A percentile compares a stretch with the other conserved stretches of the same genome.
These are phyloP conservation scores for Didymella lethalis DNA, from an alignment of 2,329 filamentous ascomycete genomes.

Conservation along the genomic window DNA sequence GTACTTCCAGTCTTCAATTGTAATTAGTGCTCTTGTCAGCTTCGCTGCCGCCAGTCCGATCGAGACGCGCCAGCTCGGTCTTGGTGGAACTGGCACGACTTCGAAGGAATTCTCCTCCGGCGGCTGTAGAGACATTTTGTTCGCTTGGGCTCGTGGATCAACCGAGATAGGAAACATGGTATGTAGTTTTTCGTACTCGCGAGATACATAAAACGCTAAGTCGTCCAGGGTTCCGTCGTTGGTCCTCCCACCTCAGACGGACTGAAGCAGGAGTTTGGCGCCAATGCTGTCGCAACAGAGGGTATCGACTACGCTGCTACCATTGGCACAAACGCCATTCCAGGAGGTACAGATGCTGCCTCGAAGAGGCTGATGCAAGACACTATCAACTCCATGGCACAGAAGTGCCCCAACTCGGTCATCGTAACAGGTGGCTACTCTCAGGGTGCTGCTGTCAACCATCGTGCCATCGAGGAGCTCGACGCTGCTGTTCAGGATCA, in stretches of 20 bases:
- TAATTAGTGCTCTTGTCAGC: slow-evolving; percentile 32
- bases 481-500: slow-evolving; percentile 37
- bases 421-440: slow-evolving; percentile 46
- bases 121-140: slow-evolving; percentile 54
- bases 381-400: slow-evolving; percentile 37
- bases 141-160: slow-evolving; percentile 60
- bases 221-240: slow-evolving; percentile 45
- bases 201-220: slow-evolving; percentile 20
- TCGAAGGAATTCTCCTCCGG: slow-evolving; percentile 53
- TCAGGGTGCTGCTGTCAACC: slow-evolving; percentile 47
- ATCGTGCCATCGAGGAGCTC: slow-evolving; percentile 45
- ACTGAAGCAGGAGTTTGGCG: slow-evolving; percentile 40
- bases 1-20: slow-evolving; percentile 34
- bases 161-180: slow-evolving; percentile 61
- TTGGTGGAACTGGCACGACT: slow-evolving; percentile 31
- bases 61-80: slow-evolving; percentile 33
- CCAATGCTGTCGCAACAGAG: slow-evolving; percentile 41
- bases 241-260: slow-evolving; percentile 45
- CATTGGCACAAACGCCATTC: slow-evolving; percentile 39
- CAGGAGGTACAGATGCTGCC: slow-evolving; percentile 38
- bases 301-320: slow-evolving; percentile 44
- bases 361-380: slow-evolving; percentile 34
- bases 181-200: background rate
- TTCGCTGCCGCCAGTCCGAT: slow-evolving; percentile 35
- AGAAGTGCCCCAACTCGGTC: slow-evolving; percentile 44